Evolutionary conservation across 768 basidiomycete genomes (phyloP), one percentile per base, ranked within the genome.

Genomic region (Royoungia palumana): DNA sequence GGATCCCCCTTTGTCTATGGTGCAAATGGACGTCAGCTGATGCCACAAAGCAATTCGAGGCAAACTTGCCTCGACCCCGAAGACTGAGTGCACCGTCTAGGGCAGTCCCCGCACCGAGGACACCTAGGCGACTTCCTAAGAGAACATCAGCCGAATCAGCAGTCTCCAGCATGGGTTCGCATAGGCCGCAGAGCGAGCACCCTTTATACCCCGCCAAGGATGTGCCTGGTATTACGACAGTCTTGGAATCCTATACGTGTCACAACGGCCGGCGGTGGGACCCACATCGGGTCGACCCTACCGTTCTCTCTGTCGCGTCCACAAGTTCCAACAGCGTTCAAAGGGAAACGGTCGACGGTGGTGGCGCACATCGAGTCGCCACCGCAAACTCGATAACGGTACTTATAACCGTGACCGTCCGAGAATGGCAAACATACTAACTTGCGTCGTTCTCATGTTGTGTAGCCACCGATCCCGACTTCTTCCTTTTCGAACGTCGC

Each of bases 1-100:
- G 73, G 55, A 67, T 78, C 47, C 74, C 77, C 21, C 65, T 78
- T 50, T 78, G 76, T 64, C 59, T 78, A 16, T 78, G 76, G 75
- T 77, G 77, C 58, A 61, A 69, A 53, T 78, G 76, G 75, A 69
- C 73, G 5, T 77, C 74, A 21, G 58, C 66, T 16, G 70, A 64
- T 44, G 71, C 75, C 5, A 66, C 67, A 51, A 68, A 60, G 44
- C 66, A 64, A 39, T 75, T 73, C 53, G 72, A 76, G 53, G 51
- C 60, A 20, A 70, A 62, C 36, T 63, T 66, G 49, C 70, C 74
- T 30, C 69, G 75, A 17, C 56, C 67, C 24, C 66, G 66, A 42
- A 50, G 66, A 46, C 47, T 67, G 41, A 67, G 65, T 32, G 68
- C 66, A 14, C 63, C 65, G 0, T 45, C 59, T 13, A 59, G 56